A percentile compares a stretch with the other conserved stretches of the same genome.
phyloP scores from a whole-genome alignment of 1,284 basidiomycete genomes.

The Cryptococcus deneoformans region DNA sequence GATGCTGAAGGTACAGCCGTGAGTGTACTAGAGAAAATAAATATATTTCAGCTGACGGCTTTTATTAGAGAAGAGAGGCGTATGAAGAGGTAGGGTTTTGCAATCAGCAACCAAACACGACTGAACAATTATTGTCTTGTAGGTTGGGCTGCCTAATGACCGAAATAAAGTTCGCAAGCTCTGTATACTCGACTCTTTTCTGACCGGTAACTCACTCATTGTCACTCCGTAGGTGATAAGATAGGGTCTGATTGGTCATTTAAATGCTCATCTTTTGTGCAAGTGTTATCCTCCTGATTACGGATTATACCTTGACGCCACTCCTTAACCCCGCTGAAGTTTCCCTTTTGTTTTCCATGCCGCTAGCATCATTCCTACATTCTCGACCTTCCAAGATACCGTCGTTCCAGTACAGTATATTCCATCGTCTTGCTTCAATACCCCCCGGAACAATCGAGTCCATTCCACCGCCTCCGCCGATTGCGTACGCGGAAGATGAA shows the following conservation, averaged over 20 bases:
- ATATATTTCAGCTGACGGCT: too few relatives aligned
- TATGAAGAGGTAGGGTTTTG: constrained; percentile 60
- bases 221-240: constrained; percentile 67
- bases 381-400: constrained; percentile 61
- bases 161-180: constrained; percentile 64
- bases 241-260: not conserved
- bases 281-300: constrained; percentile 76
- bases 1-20: constrained; percentile 76
- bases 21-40: constrained; percentile 33
- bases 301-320: constrained; percentile 62
- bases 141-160: constrained; percentile 78
- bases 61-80: constrained; percentile 63
- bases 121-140: not conserved
- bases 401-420: constrained; percentile 41
- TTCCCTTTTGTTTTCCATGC: constrained; percentile 73
- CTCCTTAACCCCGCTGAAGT: constrained; percentile 76
- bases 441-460: constrained; percentile 5
- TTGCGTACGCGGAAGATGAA: constrained; percentile 6
- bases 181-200: constrained; percentile 70
- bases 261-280: not conserved
- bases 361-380: constrained; percentile 68
- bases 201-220: constrained; percentile 66
- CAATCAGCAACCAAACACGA: not conserved
- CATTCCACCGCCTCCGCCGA: constrained; percentile 25
- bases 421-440: constrained; percentile 19